phyloP scores from a whole-genome alignment of 2,329 filamentous ascomycete genomes.

The Ascochyta koolunga region DNA sequence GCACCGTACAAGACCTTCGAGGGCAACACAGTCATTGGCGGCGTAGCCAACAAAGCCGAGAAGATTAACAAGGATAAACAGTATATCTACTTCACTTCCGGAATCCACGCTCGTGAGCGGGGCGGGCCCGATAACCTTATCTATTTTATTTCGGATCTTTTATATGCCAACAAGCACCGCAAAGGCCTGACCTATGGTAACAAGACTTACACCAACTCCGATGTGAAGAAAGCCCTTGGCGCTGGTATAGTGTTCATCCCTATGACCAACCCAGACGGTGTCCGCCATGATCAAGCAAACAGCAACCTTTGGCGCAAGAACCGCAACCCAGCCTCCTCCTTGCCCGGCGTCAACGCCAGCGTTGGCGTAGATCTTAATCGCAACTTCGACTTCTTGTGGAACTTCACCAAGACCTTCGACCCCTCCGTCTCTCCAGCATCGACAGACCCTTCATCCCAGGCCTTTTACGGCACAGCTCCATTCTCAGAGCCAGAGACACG shows the following conservation, averaged over 20 bases:
- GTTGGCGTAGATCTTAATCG: conserved; percentile 43
- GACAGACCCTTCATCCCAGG: conserved; percentile 51
- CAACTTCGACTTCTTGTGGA: conserved; percentile 62
- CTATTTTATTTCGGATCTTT: conserved; percentile 64
- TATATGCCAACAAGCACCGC: conserved; percentile 58
- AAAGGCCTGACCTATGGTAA: conserved; percentile 60
- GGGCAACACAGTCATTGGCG: conserved; percentile 43
- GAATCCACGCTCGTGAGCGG: conserved; percentile 64
- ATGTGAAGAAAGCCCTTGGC: conserved; percentile 59
- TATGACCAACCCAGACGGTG: conserved; percentile 41
- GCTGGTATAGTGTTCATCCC: conserved; percentile 60
- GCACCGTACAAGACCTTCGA: conserved; percentile 55
- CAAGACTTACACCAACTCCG: conserved; percentile 57
- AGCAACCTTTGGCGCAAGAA: conserved; percentile 45
- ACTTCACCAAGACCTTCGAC: conserved; percentile 57
- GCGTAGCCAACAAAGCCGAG: conserved; percentile 54
- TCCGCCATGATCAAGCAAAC: conserved; percentile 38
- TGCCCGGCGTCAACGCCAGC: conserved; percentile 18
- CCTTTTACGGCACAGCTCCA: conserved; percentile 59
- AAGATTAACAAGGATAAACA: conserved; percentile 51
- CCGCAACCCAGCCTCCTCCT: conserved; percentile 47
- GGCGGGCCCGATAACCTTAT: conserved; percentile 64
- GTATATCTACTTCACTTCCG: conserved; percentile 60
- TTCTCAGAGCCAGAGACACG: conserved; percentile 64
- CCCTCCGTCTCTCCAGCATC: conserved; percentile 49